phyloP scores from a whole-genome alignment of 2,329 filamentous ascomycete genomes.

The Hymenoscyphus linearis region DNA sequence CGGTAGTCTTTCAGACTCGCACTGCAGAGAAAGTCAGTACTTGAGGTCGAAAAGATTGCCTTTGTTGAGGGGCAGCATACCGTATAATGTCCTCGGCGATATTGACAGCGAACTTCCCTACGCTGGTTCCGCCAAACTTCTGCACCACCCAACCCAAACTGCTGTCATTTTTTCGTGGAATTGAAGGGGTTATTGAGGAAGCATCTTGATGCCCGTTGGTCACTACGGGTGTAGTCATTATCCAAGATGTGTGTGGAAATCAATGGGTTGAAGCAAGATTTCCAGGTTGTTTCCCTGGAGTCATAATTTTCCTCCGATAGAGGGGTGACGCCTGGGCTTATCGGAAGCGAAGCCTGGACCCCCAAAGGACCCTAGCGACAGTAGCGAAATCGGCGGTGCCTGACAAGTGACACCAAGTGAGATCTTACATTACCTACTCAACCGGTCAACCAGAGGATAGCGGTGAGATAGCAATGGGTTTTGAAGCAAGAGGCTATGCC shows the following conservation, averaged over 20 bases:
- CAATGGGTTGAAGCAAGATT: slow-evolving; percentile 4
- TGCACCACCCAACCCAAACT: slow-evolving; percentile 70
- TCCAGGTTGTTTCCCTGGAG: slow-evolving; percentile 7
- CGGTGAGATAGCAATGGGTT: background rate
- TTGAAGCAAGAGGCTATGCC: background rate
- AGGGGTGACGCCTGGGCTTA: slow-evolving; percentile 3
- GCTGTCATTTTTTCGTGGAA: slow-evolving; percentile 30
- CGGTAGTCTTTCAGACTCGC: slow-evolving; percentile 60
- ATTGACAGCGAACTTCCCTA: slow-evolving; percentile 84
- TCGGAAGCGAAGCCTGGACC: background rate
- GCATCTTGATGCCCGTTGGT: slow-evolving; percentile 18
- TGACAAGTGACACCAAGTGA: too few relatives aligned
- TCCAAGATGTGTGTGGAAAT: slow-evolving; percentile 6
- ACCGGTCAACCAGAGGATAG: background rate
- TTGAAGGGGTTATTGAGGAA: slow-evolving; percentile 4
- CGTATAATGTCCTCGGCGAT: slow-evolving; percentile 68
- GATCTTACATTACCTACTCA: background rate
- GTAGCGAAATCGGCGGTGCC: background rate
- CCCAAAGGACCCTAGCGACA: background rate
- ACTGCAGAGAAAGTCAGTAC: slow-evolving; percentile 35
- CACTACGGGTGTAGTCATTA: slow-evolving; percentile 19
- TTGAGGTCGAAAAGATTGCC: slow-evolving; percentile 7
- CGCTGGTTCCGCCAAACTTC: slow-evolving; percentile 92
- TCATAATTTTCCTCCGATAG: slow-evolving; percentile 11
- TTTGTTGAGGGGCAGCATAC: slow-evolving; percentile 34